Conservation (phyloP, 2,329 filamentous ascomycete genomes). For the Aspergillus puulaauensis region DNA sequence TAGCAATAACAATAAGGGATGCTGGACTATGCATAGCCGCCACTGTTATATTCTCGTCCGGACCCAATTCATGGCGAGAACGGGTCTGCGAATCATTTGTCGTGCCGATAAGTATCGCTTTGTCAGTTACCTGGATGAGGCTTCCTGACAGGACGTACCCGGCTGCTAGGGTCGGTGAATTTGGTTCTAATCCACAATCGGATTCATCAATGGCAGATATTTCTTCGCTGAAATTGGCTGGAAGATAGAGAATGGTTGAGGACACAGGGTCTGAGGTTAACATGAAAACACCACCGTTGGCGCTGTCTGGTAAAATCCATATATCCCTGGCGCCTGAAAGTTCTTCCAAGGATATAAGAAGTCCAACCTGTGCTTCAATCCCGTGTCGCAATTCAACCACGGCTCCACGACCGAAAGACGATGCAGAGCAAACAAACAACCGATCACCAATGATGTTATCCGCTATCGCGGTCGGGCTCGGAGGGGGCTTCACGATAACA, state of each 20-base stretch:
- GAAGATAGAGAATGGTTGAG: slow-evolving; percentile 38
- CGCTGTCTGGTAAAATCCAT: slow-evolving; percentile 43
- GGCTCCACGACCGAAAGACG: slow-evolving; percentile 57
- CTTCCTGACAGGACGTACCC: slow-evolving; percentile 35
- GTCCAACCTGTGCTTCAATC: slow-evolving; percentile 65
- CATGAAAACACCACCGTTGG: slow-evolving; percentile 35
- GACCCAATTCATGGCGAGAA: slow-evolving; percentile 22
- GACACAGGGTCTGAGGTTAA: slow-evolving; percentile 44
- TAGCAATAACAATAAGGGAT: slow-evolving; percentile 30
- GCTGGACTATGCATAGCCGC: slow-evolving; percentile 30
- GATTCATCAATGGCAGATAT: slow-evolving; percentile 40
- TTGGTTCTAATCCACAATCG: slow-evolving; percentile 41
- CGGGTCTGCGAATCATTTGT: slow-evolving; percentile 21
- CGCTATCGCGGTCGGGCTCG: slow-evolving; percentile 13
- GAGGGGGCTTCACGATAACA: slow-evolving; percentile 28
- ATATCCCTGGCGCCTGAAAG: slow-evolving; percentile 41
- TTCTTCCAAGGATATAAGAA: slow-evolving; percentile 41
- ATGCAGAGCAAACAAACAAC: slow-evolving; percentile 67
- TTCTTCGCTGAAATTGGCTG: slow-evolving; percentile 38
- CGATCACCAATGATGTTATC: slow-evolving; percentile 48
- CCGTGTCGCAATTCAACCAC: slow-evolving; percentile 70
- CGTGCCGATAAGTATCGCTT: slow-evolving; percentile 33
- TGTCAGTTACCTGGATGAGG: slow-evolving; percentile 45
- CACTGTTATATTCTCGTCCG: slow-evolving; percentile 25
- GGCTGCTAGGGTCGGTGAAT: slow-evolving; percentile 45